Percentiles rank a stretch among this genome's conserved stretches.
These are phyloP conservation scores for Keithomyces neogunnii DNA, from an alignment of 2,329 filamentous ascomycete species.

Conservation along the genomic window DNA sequence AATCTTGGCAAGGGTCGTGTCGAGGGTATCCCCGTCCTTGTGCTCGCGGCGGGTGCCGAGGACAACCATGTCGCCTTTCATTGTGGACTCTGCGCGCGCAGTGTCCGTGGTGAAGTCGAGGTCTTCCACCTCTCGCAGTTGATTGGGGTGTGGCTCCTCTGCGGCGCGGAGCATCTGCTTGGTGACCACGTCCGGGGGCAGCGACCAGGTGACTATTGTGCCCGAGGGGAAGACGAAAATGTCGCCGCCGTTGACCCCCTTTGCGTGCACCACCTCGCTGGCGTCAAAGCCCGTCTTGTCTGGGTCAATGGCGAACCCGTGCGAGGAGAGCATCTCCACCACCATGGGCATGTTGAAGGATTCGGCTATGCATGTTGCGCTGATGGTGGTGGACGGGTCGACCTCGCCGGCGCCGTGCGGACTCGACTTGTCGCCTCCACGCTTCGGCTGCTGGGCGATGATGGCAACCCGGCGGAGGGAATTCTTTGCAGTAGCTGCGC, in stretches of 20 bases:
- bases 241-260: constrained; percentile 62
- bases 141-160: constrained; percentile 59
- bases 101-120: constrained; percentile 78
- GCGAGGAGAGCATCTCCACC: constrained; percentile 45
- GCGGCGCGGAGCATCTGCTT: constrained; percentile 68
- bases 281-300: constrained; percentile 52
- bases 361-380: constrained; percentile 54
- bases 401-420: constrained; percentile 15
- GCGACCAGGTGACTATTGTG: constrained; percentile 85
- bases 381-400: constrained; percentile 38
- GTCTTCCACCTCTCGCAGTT: constrained; percentile 75
- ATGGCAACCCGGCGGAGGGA: constrained; percentile 79
- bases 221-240: constrained; percentile 95
- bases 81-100: constrained; percentile 61
- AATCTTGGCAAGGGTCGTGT: constrained; percentile 77
- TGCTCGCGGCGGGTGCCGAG: constrained; percentile 63
- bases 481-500: constrained; percentile 48
- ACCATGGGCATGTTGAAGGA: constrained; percentile 57
- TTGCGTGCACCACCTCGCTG: constrained; percentile 54
- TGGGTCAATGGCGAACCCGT: constrained; percentile 55
- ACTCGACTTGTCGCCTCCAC: constrained; percentile 21
- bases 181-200: constrained; percentile 69
- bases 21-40: constrained; percentile 35
- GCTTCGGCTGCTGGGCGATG: constrained; percentile 62
- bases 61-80: constrained; percentile 82